phyloP scores from a whole-genome alignment of 2,329 filamentous ascomycete species.

The Arthroderma uncinatum region DNA sequence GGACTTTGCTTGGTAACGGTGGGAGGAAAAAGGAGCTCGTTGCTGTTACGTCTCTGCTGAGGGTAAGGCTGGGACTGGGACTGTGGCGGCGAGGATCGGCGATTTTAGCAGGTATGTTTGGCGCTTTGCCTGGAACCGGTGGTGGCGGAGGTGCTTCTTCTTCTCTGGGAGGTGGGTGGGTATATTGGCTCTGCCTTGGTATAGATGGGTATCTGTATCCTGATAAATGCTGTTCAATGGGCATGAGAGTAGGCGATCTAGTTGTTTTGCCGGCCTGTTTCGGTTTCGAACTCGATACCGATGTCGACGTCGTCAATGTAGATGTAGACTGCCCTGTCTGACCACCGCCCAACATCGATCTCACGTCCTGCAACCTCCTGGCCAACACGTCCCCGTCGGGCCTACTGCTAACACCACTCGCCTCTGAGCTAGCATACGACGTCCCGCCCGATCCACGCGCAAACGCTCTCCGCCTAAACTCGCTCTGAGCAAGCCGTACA shows the following conservation, averaged over 20 bases:
- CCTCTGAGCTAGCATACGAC: neutral
- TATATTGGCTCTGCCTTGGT: constrained; percentile 27
- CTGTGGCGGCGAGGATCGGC: constrained; percentile 6
- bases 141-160: constrained; percentile 13
- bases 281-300: too few species aligned
- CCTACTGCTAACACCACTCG: neutral
- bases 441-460: constrained; percentile 1
- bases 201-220: constrained; percentile 37
- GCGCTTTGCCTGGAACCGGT: constrained; percentile 20
- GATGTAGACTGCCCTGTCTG: too few species aligned
- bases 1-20: constrained; percentile 7
- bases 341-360: constrained; percentile 14
- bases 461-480: constrained; percentile 51
- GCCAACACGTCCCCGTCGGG: constrained; percentile 10
- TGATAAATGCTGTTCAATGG: constrained; percentile 14
- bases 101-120: constrained; percentile 33
- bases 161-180: constrained; percentile 21
- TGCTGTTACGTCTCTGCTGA: too few species aligned
- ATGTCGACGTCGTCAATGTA: neutral
- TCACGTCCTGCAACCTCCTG: constrained; percentile 19
- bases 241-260: neutral
- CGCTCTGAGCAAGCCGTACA: constrained; percentile 61
- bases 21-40: constrained; percentile 18
- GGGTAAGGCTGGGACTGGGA: neutral
- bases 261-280: too few species aligned